phyloP scores from a whole-genome alignment of 1,284 basidiomycete species.

The Rhodotorula sp. region DNA sequence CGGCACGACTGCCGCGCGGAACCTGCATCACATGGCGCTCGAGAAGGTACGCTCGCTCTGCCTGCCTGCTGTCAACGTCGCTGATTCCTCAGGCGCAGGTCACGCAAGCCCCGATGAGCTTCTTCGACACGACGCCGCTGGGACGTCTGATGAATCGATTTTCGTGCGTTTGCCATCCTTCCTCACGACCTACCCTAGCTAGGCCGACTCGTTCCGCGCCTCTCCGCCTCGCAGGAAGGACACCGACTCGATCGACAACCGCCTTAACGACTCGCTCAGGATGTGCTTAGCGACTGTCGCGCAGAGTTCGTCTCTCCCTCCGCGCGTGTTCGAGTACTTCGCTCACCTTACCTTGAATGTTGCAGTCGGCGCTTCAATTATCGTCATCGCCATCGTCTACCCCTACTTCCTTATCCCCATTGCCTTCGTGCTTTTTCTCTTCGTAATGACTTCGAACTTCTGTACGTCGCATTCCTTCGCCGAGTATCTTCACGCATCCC shows the following conservation, averaged over 20 bases:
- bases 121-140: slow-evolving; percentile 66
- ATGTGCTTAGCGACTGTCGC: slow-evolving; percentile 43
- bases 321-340: slow-evolving; percentile 53
- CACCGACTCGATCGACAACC: slow-evolving; percentile 57
- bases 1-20: slow-evolving; percentile 39
- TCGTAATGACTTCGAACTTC: slow-evolving; percentile 3
- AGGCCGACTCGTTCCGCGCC: too few relatives aligned
- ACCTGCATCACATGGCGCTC: slow-evolving; percentile 56
- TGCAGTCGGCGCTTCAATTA: neutral
- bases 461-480: neutral
- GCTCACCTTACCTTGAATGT: neutral
- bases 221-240: slow-evolving; percentile 8
- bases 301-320: slow-evolving; percentile 57
- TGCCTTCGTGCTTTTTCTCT: slow-evolving; percentile 54
- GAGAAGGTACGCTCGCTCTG: neutral
- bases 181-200: slow-evolving; percentile 47
- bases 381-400: slow-evolving; percentile 53
- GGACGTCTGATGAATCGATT: slow-evolving; percentile 62
- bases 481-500: slow-evolving; percentile 1
- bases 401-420: slow-evolving; percentile 52
- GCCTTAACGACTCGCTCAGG: slow-evolving; percentile 38
- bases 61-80: slow-evolving; percentile 42
- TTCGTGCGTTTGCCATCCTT: slow-evolving; percentile 48
- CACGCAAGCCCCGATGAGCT: slow-evolving; percentile 65
- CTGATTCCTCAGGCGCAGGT: slow-evolving; percentile 49